Base-by-base conservation (phyloP, 768 basidiomycete genomes). In the Hygrophorus pudorinus region DNA sequence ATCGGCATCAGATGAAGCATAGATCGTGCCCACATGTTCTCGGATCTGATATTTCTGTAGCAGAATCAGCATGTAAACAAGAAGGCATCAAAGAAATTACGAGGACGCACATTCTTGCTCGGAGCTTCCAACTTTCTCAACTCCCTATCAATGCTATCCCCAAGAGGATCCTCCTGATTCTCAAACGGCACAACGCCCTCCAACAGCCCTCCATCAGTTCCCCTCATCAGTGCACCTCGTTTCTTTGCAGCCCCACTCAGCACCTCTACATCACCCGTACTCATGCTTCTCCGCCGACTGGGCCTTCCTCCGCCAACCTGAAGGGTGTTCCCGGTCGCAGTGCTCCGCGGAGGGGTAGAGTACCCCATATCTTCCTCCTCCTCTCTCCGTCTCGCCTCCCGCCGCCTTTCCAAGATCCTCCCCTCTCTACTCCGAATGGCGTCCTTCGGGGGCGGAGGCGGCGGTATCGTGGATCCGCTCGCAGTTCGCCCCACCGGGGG, bases 31-130 rank as follows among this genome's bases (percentile, higher is more conserved):
- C 52, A 79, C 76, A 28, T 73, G 83, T 59, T 93, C 82, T 20
- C 82, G 78, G 36, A 98, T 71, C 27, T 79, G 81, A 59, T 98
- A 98, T 57, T 76, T 82, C 72, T 87, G 65, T 57, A 63, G 14
- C 11, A 38, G 39, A 41, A 42, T 48, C 33, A 51, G 41, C 12
- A 44, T 42, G 51, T 29, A 2, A 40, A 44, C 18, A 44, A 28
- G 7, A 24, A 24, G 24, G 7, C 24, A 44, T 18, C 17, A 41
- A 33, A 51, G 45, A 27, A 16, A 46, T 41, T 38, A 44, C 16
- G 46, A 38, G 40, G 41, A 64, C 70, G 53, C 48, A 72, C 74
- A 38, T 58, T 69, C 55, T 69, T 73, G 49, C 51, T 53, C 7
- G 41, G 50, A 21, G 65, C 60, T 52, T 75, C 75, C 18, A 74